A percentile compares a stretch with the other conserved stretches of the same genome.
phyloP scores from a whole-genome alignment of 306 rosid species.

The Spatholobus suberectus region DNA sequence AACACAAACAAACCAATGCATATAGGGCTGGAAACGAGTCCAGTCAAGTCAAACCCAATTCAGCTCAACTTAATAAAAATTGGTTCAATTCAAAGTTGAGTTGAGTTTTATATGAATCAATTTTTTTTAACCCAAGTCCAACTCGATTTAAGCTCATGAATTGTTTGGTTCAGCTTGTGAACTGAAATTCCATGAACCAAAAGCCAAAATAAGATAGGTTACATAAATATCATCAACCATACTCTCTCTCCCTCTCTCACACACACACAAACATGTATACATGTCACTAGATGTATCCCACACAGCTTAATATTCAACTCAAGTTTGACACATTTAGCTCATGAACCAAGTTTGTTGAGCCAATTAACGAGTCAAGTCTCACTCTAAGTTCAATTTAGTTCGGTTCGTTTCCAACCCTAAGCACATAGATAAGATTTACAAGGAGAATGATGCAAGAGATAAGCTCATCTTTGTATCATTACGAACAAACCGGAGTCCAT shows the following conservation, averaged over 20 bases:
- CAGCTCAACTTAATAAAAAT: background rate
- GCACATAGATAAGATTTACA: background rate
- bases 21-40: background rate
- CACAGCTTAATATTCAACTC: background rate
- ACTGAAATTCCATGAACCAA: background rate
- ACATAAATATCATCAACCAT: background rate
- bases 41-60: background rate
- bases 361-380: background rate
- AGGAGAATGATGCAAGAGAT: background rate
- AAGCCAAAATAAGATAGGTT: background rate
- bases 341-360: background rate
- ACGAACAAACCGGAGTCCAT: slow-evolving; percentile 76
- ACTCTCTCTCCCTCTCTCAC: background rate
- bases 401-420: background rate
- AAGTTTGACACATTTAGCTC: background rate
- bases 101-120: background rate
- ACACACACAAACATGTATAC: background rate
- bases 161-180: background rate
- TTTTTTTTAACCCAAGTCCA: background rate
- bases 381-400: background rate
- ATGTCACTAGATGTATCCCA: background rate
- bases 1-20: background rate
- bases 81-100: background rate
- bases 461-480: slow-evolving; percentile 80
- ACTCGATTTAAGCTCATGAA: background rate